Base-by-base conservation (phyloP, 2,329 filamentous ascomycete genomes). In the Ceratocystis cubensis region DNA sequence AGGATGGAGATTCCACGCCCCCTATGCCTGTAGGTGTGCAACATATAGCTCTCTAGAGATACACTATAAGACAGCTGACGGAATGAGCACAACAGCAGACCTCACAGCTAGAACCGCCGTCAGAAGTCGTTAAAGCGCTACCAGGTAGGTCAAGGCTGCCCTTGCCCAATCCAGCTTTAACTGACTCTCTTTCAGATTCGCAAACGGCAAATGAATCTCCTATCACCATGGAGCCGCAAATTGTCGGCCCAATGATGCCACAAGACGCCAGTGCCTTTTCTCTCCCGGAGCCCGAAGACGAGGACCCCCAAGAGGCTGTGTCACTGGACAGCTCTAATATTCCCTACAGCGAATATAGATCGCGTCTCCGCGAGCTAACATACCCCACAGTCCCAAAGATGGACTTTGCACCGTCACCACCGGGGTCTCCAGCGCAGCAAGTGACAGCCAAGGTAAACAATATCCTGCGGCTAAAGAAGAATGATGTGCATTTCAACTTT, bases 401-500 rank as follows among this genome's bases (percentile, higher is more conserved):
- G 71, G 79, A 85, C 70, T 91, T 94, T 69, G 89, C 89, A 0
- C 80, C 83, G 8, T 91, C 88, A 3, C 89, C 89, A 0, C 85
- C 87, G 0, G 83, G 83, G 28, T 82, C 83, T 1, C 83, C 83
- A 10, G 76, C 78, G 0, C 73, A 78, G 44, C 70, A 76, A 53
- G 75, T 85, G 13, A 86, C 82, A 63, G 80, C 82, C 70, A 91
- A 90, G 71, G 87, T 93, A 71, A 81, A 84, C 69, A 84, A 85
- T 68, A 93, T 94, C 70, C 81, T 93, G 0, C 80, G 84, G 59
- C 80, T 93, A n/a, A 94, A 94, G 76, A 85, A 84, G 72, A 84
- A 87, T 69, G 86, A 86, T 3, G 80, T 86, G 17, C 89, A 94
- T 75, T 93, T 93, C 79, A 92, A 94, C 74, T 79, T 84, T 71